phyloP scores from a whole-genome alignment of 1,139 yeast genomes.

The Suhomyces atakaporum region DNA sequence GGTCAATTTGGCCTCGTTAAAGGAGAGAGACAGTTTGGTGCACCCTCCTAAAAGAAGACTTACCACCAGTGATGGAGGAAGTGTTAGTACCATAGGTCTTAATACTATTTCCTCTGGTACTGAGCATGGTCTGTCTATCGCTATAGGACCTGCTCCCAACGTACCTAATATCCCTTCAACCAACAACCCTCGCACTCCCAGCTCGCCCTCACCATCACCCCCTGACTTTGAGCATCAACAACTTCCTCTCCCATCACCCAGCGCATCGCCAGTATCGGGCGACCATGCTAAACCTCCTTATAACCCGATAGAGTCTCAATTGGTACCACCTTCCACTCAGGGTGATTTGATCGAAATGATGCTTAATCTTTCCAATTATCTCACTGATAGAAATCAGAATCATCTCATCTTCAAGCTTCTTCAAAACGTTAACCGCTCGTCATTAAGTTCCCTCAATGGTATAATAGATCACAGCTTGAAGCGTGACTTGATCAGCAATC shows the following conservation, averaged over 20 bases:
- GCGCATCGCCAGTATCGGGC: constrained; percentile 59
- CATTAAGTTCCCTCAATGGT: constrained; percentile 67
- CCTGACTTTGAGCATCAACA: constrained; percentile 46
- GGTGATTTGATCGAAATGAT: constrained; percentile 42
- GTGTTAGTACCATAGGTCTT: constrained; percentile 5
- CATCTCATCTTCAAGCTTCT: constrained; percentile 62
- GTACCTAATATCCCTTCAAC: background rate
- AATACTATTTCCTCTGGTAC: constrained; percentile 5
- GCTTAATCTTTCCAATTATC: constrained; percentile 34
- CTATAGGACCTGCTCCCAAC: background rate
- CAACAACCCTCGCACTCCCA: constrained; percentile 33
- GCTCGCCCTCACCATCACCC: constrained; percentile 41
- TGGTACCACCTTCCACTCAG: constrained; percentile 41
- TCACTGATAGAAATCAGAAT: constrained; percentile 43
- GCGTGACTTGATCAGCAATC: constrained; percentile 67
- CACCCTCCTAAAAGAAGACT: constrained; percentile 48
- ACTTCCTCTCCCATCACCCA: constrained; percentile 66
- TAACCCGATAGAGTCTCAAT: constrained; percentile 26
- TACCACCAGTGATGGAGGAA: constrained; percentile 18
- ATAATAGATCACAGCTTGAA: constrained; percentile 61
- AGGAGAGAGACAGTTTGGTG: constrained; percentile 22
- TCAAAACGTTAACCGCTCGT: constrained; percentile 63
- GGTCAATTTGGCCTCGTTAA: constrained; percentile 10
- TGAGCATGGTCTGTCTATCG: background rate
- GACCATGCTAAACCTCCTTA: constrained; percentile 17